A percentile compares a stretch with the other conserved stretches of the same genome.
phyloP scores from a whole-genome alignment of 305 asterid species.

The Fraxinus baroniana region DNA sequence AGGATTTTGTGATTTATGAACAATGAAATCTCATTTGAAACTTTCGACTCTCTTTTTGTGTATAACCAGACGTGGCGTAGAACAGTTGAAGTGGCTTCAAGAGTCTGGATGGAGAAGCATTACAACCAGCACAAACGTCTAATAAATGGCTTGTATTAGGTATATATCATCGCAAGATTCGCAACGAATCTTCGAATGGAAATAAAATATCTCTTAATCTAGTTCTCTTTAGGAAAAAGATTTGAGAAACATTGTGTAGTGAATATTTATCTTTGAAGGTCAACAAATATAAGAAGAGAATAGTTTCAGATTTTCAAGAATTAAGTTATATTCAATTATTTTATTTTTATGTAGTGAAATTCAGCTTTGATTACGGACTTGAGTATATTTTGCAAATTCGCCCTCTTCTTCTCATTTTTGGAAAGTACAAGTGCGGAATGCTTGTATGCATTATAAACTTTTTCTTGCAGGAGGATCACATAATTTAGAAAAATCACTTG shows the following conservation, averaged over 20 bases:
- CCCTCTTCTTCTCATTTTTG: background rate
- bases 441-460: background rate
- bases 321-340: background rate
- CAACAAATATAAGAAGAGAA: background rate
- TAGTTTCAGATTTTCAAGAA: background rate
- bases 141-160: slow-evolving; percentile 48
- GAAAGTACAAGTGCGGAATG: no score
- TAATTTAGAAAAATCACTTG: background rate
- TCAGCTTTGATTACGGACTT: background rate
- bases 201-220: background rate
- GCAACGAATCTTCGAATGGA: background rate
- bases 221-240: background rate
- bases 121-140: slow-evolving; percentile 74
- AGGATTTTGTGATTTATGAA: background rate
- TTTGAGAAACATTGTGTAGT: background rate
- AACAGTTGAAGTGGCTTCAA: slow-evolving; percentile 74
- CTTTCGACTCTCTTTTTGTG: background rate
- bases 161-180: background rate
- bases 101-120: slow-evolving; percentile 79
- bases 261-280: background rate
- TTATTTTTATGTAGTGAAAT: background rate
- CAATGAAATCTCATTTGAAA: background rate
- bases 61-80: slow-evolving; percentile 68
- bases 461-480: background rate
- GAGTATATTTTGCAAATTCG: background rate